phyloP scores from a whole-genome alignment of 1,139 yeast species.

The Magnusiomyces sp. region DNA sequence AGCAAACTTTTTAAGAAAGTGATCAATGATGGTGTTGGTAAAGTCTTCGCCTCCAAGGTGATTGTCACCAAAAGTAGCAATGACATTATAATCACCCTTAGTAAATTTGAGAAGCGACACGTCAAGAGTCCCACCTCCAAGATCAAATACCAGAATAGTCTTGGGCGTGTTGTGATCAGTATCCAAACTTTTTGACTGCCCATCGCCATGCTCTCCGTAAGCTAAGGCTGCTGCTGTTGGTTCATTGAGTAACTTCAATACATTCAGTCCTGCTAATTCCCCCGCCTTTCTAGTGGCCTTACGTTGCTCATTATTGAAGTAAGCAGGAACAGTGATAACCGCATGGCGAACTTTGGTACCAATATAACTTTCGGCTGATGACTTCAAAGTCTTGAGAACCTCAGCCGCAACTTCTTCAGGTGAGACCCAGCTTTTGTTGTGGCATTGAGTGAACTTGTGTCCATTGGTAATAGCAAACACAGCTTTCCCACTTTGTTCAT shows the following conservation, averaged over 20 bases:
- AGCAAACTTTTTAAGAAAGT: slow-evolving; percentile 85
- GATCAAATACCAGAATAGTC: slow-evolving; percentile 76
- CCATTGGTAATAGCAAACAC: no score
- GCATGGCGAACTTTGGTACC: slow-evolving; percentile 83
- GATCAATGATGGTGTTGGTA: slow-evolving; percentile 78
- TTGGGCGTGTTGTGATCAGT: slow-evolving; percentile 70
- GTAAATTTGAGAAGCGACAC: slow-evolving; percentile 77
- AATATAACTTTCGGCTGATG: slow-evolving; percentile 87
- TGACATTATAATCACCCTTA: slow-evolving; percentile 82
- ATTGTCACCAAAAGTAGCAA: slow-evolving; percentile 84
- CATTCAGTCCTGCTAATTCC: slow-evolving; percentile 93
- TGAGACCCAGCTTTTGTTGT: slow-evolving; percentile 71
- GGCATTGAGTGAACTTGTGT: no score
- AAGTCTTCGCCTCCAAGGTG: slow-evolving; percentile 84
- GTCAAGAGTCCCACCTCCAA: slow-evolving; percentile 89
- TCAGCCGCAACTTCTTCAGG: slow-evolving; percentile 98
- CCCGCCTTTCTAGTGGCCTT: slow-evolving; percentile 99
- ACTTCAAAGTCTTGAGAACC: slow-evolving; percentile 92
- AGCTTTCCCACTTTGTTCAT: no score
- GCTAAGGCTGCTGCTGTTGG: slow-evolving; percentile 99
- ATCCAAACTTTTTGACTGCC: no score
- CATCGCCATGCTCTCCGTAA: no score
- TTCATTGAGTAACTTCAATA: slow-evolving; percentile 94
- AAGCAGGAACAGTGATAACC: slow-evolving; percentile 96
- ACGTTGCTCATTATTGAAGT: no score